Conservation (phyloP, 2,329 filamentous ascomycete genomes). For the Endoconidiophora polonica region DNA sequence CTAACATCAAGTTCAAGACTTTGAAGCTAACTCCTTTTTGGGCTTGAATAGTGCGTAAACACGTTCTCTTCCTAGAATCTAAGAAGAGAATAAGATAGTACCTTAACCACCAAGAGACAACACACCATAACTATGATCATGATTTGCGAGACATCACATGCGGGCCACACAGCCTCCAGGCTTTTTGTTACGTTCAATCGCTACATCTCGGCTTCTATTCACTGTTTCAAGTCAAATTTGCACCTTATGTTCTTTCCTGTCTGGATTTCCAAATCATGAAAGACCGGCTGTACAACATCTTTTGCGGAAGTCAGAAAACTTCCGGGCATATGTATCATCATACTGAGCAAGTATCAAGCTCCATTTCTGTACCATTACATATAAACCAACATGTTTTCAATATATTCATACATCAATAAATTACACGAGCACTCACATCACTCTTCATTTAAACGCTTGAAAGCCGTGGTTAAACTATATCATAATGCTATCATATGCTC, state of each 20-base stretch:
- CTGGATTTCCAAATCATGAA: too few relatives aligned
- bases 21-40: not conserved
- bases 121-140: too few relatives aligned
- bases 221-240: not conserved
- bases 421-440: too few relatives aligned
- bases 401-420: not conserved
- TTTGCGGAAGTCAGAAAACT: not conserved
- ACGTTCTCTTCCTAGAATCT: slow-evolving; percentile 88
- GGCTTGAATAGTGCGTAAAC: slow-evolving; percentile 55
- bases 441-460: too few relatives aligned
- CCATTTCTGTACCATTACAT: slow-evolving; percentile 10
- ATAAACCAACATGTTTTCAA: not conserved
- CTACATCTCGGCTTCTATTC: not conserved
- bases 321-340: not conserved
- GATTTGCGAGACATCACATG: too few relatives aligned
- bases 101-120: too few relatives aligned
- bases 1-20: not conserved
- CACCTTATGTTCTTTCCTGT: not conserved
- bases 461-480: too few relatives aligned
- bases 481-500: too few relatives aligned
- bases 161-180: slow-evolving; percentile 10
- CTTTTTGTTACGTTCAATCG: too few relatives aligned
- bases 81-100: slow-evolving; percentile 55
- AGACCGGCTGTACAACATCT: slow-evolving; percentile 1
- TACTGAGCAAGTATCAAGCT: not conserved